Evolutionary conservation across 2,329 filamentous ascomycete species (phyloP).

Genomic region (Phialemoniopsis sp.): DNA sequence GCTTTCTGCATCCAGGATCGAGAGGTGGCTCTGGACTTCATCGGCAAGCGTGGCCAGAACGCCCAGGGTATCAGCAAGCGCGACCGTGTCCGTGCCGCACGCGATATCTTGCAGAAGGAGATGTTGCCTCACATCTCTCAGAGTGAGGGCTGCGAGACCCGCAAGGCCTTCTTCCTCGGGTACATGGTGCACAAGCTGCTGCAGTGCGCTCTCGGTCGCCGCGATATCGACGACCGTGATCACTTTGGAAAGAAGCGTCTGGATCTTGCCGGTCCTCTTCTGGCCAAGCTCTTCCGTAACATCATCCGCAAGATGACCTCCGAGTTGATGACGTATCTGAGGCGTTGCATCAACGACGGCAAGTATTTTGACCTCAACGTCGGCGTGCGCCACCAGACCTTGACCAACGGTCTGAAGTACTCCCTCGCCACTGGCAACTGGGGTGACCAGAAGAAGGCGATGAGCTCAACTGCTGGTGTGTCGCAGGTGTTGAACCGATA

Average conservation of each 20-base stretch:
- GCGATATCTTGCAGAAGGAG: conserved; percentile 95
- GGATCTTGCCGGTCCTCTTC: conserved; percentile 87
- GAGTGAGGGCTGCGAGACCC: conserved; percentile 86
- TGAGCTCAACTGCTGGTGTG: conserved; percentile 90
- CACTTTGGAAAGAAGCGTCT: conserved; percentile 99
- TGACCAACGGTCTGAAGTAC: conserved; percentile 94
- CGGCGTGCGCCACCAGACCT: conserved; percentile 84
- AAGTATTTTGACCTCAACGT: conserved; percentile 87
- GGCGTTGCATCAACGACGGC: conserved; percentile 85
- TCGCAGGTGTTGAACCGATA: conserved; percentile 98
- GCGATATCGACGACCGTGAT: conserved; percentile 94
- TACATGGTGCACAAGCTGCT: conserved; percentile 98
- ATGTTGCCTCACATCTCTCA: conserved; percentile 96
- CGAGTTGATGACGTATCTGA: conserved; percentile 86
- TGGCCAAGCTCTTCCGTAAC: conserved; percentile 93
- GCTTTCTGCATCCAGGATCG: conserved; percentile 94
- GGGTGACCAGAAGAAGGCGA: conserved; percentile 99
- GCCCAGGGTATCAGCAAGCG: conserved; percentile 72
- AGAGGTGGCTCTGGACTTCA: conserved; percentile 90
- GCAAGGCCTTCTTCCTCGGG: conserved; percentile 96
- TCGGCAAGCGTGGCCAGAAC: conserved; percentile 80
- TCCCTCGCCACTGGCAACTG: conserved; percentile 97
- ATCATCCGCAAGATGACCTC: conserved; percentile 88
- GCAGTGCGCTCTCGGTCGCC: conserved; percentile 86
- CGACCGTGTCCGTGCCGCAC: conserved; percentile 86